Percentiles rank a stretch among this genome's conserved stretches.
These are phyloP conservation scores for Candida xiaguanensis DNA, from an alignment of 805 yeast genomes.

Conservation along the genomic window DNA sequence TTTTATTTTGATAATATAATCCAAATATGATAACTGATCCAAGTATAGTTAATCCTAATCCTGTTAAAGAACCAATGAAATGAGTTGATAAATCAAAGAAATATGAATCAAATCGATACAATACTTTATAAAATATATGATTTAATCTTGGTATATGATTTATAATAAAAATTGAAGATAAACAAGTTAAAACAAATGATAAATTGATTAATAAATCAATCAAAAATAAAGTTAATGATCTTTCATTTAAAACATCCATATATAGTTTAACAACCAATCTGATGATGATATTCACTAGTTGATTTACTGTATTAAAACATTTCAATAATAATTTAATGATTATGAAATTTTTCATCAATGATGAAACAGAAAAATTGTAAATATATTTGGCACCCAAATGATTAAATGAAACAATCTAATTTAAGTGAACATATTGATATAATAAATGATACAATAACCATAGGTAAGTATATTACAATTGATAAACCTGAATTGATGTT, in stretches of 20 bases:
- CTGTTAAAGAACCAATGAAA: constrained; percentile 7
- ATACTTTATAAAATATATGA: constrained; percentile 7
- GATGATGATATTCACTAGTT: neutral
- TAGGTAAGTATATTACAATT: neutral
- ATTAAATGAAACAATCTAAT: constrained; percentile 3
- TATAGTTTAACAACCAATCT: neutral
- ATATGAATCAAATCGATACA: constrained; percentile 9
- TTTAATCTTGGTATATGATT: constrained; percentile 8
- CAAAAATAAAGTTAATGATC: neutral
- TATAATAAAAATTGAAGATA: neutral
- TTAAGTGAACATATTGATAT: neutral
- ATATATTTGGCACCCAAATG: neutral
- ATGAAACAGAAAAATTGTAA: no score
- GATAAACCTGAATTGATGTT: neutral
- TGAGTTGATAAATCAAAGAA: constrained; percentile 8
- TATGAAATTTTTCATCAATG: no score
- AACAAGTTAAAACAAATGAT: constrained; percentile 1
- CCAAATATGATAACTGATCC: neutral
- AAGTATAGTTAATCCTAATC: constrained; percentile 1
- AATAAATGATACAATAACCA: neutral
- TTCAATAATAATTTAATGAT: no score
- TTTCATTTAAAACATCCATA: constrained; percentile 7
- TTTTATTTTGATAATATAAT: constrained; percentile 1
- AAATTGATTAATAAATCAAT: constrained; percentile 5
- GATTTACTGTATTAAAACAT: no score